These are phyloP conservation scores for Catharanthus roseus DNA, from an alignment of 257 asterid species.

Conservation along the genomic window DNA sequence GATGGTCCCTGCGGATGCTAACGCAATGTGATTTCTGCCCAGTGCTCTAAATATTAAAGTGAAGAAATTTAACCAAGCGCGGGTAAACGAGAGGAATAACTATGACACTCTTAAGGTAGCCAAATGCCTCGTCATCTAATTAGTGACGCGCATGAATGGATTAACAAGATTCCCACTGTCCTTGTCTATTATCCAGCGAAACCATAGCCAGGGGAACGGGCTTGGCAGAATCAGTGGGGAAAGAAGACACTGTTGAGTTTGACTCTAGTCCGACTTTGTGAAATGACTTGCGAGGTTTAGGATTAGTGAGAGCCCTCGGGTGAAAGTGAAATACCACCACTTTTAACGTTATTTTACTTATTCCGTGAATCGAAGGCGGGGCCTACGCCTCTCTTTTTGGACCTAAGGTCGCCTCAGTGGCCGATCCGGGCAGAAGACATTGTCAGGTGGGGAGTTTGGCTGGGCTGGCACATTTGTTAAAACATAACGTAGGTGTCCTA, in stretches of 20 bases:
- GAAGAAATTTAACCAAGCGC: no score
- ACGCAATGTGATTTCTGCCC: constrained; percentile 41
- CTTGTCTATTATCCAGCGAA: not conserved
- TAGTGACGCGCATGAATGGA: constrained; percentile 60
- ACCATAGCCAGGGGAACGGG: no score
- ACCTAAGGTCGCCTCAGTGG: not conserved
- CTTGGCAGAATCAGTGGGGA: no score
- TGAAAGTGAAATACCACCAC: constrained; percentile 64
- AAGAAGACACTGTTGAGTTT: constrained; percentile 34
- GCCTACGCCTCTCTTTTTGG: constrained; percentile 8
- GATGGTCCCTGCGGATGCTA: constrained; percentile 52
- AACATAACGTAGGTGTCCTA: no score
- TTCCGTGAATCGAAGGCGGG: constrained; percentile 73
- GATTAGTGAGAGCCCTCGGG: constrained; percentile 10
- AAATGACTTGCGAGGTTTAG: constrained; percentile 20
- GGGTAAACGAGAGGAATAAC: constrained; percentile 11
- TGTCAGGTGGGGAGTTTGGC: no score
- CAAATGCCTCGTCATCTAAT: constrained; percentile 79
- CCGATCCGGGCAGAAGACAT: no score
- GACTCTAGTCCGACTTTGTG: constrained; percentile 53
- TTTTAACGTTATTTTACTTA: constrained; percentile 82
- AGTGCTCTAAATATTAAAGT: constrained; percentile 1
- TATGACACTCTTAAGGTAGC: constrained; percentile 35
- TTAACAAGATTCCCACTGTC: constrained; percentile 37
- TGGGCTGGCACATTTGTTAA: no score